phyloP scores from a whole-genome alignment of 2,329 filamentous ascomycete genomes.

The Trichoderma oligosporum region DNA sequence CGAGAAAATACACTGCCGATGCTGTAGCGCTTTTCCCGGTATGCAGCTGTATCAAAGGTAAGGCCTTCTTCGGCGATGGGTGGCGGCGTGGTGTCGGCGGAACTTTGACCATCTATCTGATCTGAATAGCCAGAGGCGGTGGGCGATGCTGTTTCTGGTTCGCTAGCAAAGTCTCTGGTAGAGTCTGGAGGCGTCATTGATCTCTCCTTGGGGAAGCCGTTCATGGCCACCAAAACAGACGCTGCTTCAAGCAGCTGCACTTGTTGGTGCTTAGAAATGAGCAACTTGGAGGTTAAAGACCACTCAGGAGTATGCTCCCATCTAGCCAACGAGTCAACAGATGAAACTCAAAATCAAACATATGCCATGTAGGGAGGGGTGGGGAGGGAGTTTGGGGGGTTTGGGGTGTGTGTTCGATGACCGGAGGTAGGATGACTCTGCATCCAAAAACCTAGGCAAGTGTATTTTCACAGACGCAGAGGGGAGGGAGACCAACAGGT shows the following conservation, averaged over 20 bases:
- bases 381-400: neutral
- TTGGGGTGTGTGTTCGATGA: too few relatives aligned
- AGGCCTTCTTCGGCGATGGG: conserved; percentile 64
- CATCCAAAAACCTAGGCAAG: conserved; percentile 22
- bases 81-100: conserved; percentile 87
- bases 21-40: conserved; percentile 58
- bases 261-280: conserved; percentile 99
- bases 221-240: conserved; percentile 94
- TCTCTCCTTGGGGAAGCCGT: conserved; percentile 45
- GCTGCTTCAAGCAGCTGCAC: conserved; percentile 95
- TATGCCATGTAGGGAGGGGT: neutral
- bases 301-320: conserved; percentile 99
- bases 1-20: conserved; percentile 60
- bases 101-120: conserved; percentile 72
- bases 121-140: conserved; percentile 78
- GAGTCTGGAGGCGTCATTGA: conserved; percentile 61
- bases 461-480: conserved; percentile 9
- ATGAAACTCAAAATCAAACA: conserved; percentile 20
- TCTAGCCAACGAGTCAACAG: conserved; percentile 51
- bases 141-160: conserved; percentile 77
- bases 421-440: neutral
- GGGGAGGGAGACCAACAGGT: conserved; percentile 85
- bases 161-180: conserved; percentile 67
- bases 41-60: conserved; percentile 48
- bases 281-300: conserved; percentile 92